A percentile compares a stretch with the other conserved stretches of the same genome.
These are phyloP conservation scores for Tuber calosporum DNA, from an alignment of 495 filamentous ascomycete genomes.

Conservation along the genomic window DNA sequence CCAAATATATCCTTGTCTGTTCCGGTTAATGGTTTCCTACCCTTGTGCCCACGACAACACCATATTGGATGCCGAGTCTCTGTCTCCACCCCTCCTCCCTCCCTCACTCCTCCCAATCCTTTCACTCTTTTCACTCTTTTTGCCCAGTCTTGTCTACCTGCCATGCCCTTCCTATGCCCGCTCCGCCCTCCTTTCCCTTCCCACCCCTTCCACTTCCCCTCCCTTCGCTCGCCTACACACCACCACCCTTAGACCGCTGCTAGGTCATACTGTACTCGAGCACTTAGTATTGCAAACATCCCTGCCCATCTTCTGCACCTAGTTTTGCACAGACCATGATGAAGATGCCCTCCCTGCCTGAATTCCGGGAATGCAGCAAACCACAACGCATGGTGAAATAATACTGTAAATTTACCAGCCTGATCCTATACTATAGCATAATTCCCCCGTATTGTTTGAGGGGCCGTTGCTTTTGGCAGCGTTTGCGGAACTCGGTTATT, in stretches of 20 bases:
- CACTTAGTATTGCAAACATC: constrained; percentile 24
- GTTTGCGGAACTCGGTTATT: not conserved
- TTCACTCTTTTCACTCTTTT: not conserved
- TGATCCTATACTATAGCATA: constrained; percentile 22
- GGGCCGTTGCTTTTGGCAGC: constrained; percentile 27
- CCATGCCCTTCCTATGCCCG: not conserved
- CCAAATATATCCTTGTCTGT: too few relatives aligned
- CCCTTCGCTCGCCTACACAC: not conserved
- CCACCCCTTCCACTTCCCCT: not conserved
- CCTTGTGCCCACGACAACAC: constrained; percentile 21
- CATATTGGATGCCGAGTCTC: constrained; percentile 32
- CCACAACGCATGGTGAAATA: not conserved
- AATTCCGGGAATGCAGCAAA: constrained; percentile 33
- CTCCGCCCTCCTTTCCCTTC: not conserved
- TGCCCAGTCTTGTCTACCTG: not conserved
- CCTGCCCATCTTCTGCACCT: constrained; percentile 25
- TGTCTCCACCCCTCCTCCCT: constrained; percentile 27
- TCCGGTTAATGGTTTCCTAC: too few relatives aligned
- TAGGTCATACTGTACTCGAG: constrained; percentile 29
- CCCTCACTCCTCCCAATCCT: constrained; percentile 14
- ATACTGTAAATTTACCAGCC: constrained; percentile 29
- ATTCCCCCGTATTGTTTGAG: constrained; percentile 28
- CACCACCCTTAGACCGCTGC: constrained; percentile 1
- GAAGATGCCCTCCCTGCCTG: constrained; percentile 33
- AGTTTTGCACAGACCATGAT: constrained; percentile 38